Conservation (phyloP, 768 basidiomycete species). For the Kwoniella shandongensis region DNA sequence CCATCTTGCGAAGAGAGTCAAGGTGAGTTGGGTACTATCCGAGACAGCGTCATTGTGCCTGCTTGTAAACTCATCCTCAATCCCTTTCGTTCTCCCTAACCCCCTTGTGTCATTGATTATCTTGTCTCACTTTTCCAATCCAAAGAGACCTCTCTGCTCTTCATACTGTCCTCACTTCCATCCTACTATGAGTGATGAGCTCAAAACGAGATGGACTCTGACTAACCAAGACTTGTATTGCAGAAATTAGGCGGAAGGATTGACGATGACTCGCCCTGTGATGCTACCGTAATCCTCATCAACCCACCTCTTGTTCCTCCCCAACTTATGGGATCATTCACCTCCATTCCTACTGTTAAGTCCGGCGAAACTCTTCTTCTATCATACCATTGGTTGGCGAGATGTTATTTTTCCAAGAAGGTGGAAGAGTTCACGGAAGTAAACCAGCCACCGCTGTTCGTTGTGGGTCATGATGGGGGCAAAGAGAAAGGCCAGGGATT, state of each 20-base stretch:
- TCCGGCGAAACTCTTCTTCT: not conserved
- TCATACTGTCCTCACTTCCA: too few relatives aligned
- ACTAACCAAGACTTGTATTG: too few relatives aligned
- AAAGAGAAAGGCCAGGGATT: not conserved
- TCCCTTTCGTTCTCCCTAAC: too few relatives aligned
- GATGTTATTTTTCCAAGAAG: slow-evolving; percentile 14
- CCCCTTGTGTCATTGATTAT: too few relatives aligned
- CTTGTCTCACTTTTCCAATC: too few relatives aligned
- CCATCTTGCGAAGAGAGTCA: slow-evolving; percentile 8
- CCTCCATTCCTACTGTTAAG: not conserved
- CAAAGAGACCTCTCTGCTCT: too few relatives aligned
- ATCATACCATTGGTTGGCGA: slow-evolving; percentile 12
- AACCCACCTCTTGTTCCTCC: slow-evolving; percentile 4
- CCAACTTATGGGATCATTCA: not conserved
- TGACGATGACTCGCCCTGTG: not conserved
- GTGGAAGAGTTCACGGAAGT: not conserved
- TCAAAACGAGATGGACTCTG: too few relatives aligned
- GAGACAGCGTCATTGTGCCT: too few relatives aligned
- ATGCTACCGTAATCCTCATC: slow-evolving; percentile 13
- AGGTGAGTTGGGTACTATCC: too few relatives aligned
- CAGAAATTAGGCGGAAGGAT: too few relatives aligned
- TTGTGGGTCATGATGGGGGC: not conserved
- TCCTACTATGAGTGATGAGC: too few relatives aligned
- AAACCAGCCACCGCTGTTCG: slow-evolving; percentile 1
- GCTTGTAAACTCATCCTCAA: too few relatives aligned